Evolutionary conservation across 2,329 filamentous ascomycete species (phyloP), one percentile per base, ranked within the genome.

Genomic region (Dothideomycetidae sp.): DNA sequence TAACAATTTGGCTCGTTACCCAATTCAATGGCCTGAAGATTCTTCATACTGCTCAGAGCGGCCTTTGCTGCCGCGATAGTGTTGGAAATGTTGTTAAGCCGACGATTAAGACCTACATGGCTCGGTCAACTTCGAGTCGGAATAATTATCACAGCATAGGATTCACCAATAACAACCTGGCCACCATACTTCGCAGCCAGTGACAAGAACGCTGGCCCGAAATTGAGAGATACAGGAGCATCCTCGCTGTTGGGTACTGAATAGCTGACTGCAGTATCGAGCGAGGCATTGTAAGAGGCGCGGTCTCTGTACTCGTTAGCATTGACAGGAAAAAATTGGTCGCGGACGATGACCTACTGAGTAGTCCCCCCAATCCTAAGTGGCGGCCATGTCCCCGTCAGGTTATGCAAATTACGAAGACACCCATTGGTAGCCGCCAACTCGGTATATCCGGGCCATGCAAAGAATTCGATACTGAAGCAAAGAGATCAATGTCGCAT

Each of bases 41-140:
- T 41, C 10, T 19, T n/a, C 45, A 72, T 66, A n/a, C 55, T 48
- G 2, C 45, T 46, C 7, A 63, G 57, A 1, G 63, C 68, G 0
- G 59, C 47, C 30, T 57, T 59, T 2, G 69, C 68, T 0, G 70
- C 70, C 0, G 59, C 57, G 21, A 73, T 65, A 0, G 68, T 73
- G 44, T 73, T 73, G n/a, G 54, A 47, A 12, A 70, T 54, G 31
- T 71, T 58, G 43, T 73, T 61, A 19, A 67, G 59, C 1, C 67
- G 63, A 26, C 70, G 60, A 45, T 74, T 73, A 18, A 74, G 53
- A 1, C 68, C 48, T 44, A 30, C 5, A 3, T 5, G n/a, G 11
- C 21, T 26, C 11, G 2, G 31, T 40, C 34, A 39, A 29, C 10
- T 12, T 5, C 9, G 10, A 19, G 9, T n/a, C 11, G 10, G 15